Conservation (phyloP, 306 rosid species). For the Gynostemma pentaphyllum region DNA sequence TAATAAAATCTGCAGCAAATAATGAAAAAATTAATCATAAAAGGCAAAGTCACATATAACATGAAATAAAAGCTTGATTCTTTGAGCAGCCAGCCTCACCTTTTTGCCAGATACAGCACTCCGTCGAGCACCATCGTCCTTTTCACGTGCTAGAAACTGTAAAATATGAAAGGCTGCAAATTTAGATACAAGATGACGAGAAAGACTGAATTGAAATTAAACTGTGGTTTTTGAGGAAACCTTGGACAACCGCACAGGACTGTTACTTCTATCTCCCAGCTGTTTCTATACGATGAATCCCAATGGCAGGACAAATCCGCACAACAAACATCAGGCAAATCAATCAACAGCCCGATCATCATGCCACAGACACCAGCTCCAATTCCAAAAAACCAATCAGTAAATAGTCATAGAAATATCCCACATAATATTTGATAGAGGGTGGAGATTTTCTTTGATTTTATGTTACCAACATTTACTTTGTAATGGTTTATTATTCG, state of each 20-base stretch:
- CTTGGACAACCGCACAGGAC: slow-evolving; percentile 98
- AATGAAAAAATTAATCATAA: slow-evolving; percentile 1
- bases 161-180: background rate
- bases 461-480: too few species aligned
- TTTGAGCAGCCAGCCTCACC: slow-evolving; percentile 21
- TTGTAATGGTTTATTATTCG: too few species aligned
- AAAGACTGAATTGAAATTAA: background rate
- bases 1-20: slow-evolving; percentile 52
- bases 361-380: slow-evolving; percentile 98
- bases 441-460: too few species aligned
- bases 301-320: slow-evolving; percentile 64
- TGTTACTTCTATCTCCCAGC: slow-evolving; percentile 49
- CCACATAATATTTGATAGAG: too few species aligned
- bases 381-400: slow-evolving; percentile 79
- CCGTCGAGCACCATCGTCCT: slow-evolving; percentile 76
- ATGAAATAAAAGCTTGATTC: background rate
- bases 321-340: slow-evolving; percentile 69
- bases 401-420: slow-evolving; percentile 65
- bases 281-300: slow-evolving; percentile 83
- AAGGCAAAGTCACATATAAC: background rate
- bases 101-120: slow-evolving; percentile 98
- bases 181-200: background rate
- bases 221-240: slow-evolving; percentile 21
- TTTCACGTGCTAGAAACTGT: slow-evolving; percentile 81
- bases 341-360: slow-evolving; percentile 49